Base-by-base conservation (phyloP, 164 flowering plant species). In the Tetracentron sinense region DNA sequence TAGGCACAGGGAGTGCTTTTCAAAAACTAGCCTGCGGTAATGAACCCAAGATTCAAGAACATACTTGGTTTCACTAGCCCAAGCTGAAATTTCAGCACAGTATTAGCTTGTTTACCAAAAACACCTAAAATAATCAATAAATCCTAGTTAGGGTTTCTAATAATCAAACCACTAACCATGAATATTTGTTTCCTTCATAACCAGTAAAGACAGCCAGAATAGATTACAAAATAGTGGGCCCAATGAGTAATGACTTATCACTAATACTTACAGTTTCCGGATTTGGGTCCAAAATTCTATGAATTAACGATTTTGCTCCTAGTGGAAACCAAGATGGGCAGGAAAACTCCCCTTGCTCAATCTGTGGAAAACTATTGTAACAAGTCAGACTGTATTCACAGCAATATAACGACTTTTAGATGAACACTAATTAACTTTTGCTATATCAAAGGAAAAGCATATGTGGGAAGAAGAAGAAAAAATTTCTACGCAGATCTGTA, bases 241-340 rank as follows among this genome's bases (percentile, higher is more conserved):
- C 38, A 52, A 17, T 50, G 42, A 28, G 20, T n/a, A 28, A 38
- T 47, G 48, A 47, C 26, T 26, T 27, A 51, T 53, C n/a, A 26
- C 29, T 38, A 28, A 49, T 54, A 82, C 96, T 80, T 75, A 94
- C 99, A 27, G 90, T 84, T 72, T 81, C 82, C 71, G 99, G 96
- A 72, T 89, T 91, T 58, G 99, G 96, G 50, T 94, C 96, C 62
- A 94, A 77, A 63, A 94, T 94, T 72, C 83, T 77, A 33, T 78
- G 78, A 53, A 94, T 91, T 56, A 94, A 81, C 22, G 93, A 83
- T 72, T 85, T 89, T 56, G 99, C 99, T 72, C 94, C 97, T 27
- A 84, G 81, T 0, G 99, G 89, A 77, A 94, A 89, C 93, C 90
- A 91, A 58, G 96, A 79, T 52, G 97, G 99, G 67, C 83, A 88